Base-by-base conservation (phyloP, 2,329 filamentous ascomycete genomes). In the Cercospora canescens region DNA sequence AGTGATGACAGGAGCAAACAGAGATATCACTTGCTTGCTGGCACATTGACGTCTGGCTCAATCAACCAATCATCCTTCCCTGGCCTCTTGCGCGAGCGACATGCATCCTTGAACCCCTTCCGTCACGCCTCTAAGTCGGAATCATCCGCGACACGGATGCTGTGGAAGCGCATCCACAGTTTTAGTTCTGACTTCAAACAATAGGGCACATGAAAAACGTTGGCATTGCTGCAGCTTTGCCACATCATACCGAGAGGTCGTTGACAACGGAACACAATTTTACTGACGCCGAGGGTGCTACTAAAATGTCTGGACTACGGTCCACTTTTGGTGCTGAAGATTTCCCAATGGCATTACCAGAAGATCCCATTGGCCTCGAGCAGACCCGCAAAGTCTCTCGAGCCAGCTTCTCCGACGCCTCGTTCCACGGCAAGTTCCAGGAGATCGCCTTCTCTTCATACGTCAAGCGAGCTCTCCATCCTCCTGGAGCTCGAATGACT, bases 391-490 rank as follows among this genome's bases (percentile, higher is more conserved):
- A 39, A 34, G 6, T 16, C 18, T 55, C 60, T 6, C 60, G 50
- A 18, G 37, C 2, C 4, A 14, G 21, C 11, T 55, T 62, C 14
- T 32, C 12, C 14, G 8, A 6, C 24, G 14, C 18, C 21, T 28
- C 45, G n/a, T 35, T 52, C 24, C 45, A 14, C 24, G 7, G 16
- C 6, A 11, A 28, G 18, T 37, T 41, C 24, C 24, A 52, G 28
- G 24, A 52, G 6, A 52, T 52, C 21, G 28, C 60, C 14, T 62
- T 62, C 34, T 55, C 50, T 18, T 55, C 48, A n/a, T 55, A 24
- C 16, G 60, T 62, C 32, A 62, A 56, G 28, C 30, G 34, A 18
- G 60, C 50, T 39, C 26, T 62, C 21, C 24, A 55, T 30, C 60
- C 50, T 34, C 34, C 34, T 21, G 48, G 28, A 32, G 52, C 52